Evolutionary conservation across 164 flowering plant genomes (phyloP).

Genomic region (Santalum album): DNA sequence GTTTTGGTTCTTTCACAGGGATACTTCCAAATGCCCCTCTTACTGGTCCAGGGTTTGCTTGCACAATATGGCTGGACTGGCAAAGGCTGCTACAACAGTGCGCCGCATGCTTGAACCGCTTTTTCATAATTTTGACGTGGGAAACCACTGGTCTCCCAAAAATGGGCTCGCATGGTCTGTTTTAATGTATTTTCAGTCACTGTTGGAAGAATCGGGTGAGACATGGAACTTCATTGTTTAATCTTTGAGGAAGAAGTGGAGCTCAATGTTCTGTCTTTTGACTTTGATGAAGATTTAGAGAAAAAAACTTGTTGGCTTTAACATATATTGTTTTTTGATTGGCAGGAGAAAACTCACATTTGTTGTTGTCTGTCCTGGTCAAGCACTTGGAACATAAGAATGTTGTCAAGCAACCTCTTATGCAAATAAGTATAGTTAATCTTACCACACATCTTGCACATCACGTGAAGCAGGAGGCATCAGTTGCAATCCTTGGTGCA

Average conservation of each 20-base stretch:
- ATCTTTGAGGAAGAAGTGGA: neutral
- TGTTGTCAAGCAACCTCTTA: slow-evolving; percentile 41
- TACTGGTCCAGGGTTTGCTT: slow-evolving; percentile 87
- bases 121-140: slow-evolving; percentile 61
- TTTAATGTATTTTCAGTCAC: slow-evolving; percentile 47
- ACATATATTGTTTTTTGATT: neutral
- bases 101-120: slow-evolving; percentile 85
- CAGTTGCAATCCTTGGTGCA: slow-evolving; percentile 55
- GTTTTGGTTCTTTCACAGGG: slow-evolving; percentile 27
- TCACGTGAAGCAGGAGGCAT: slow-evolving; percentile 41
- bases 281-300: neutral
- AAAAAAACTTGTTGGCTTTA: neutral
- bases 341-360: slow-evolving; percentile 62
- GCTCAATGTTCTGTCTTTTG: neutral
- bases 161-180: slow-evolving; percentile 63
- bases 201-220: slow-evolving; percentile 71
- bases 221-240: neutral
- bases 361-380: slow-evolving; percentile 56
- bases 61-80: slow-evolving; percentile 58
- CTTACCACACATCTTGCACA: slow-evolving; percentile 44
- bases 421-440: slow-evolving; percentile 47
- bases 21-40: slow-evolving; percentile 47
- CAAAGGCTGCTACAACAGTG: slow-evolving; percentile 72
- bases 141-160: slow-evolving; percentile 56
- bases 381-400: slow-evolving; percentile 91